Conservation (phyloP, 345 rosid genomes). For the Arabidopsis arenosa region DNA sequence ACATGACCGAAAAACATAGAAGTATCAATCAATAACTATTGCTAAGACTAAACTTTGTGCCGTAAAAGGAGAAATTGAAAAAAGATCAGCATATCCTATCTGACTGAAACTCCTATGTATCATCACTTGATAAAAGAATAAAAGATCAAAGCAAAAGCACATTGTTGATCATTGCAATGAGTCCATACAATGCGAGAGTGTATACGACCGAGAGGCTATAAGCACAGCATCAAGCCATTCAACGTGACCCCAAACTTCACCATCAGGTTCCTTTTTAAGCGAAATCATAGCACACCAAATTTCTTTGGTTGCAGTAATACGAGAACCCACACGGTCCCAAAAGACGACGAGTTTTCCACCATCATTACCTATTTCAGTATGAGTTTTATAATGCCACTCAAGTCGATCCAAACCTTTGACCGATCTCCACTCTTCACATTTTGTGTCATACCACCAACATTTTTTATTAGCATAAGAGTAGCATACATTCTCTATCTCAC, state of each 20-base stretch:
- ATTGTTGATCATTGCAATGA: neutral
- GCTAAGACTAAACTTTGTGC: neutral
- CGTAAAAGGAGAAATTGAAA: neutral
- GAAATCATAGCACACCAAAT: conserved; percentile 10
- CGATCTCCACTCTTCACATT: neutral
- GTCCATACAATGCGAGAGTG: neutral
- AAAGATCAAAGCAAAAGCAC: neutral
- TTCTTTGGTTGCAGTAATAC: neutral
- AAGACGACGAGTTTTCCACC: conserved; percentile 8
- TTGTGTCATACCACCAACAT: neutral
- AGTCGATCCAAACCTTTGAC: neutral
- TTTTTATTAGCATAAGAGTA: neutral
- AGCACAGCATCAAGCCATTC: conserved; percentile 14
- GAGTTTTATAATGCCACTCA: neutral
- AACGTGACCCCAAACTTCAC: neutral
- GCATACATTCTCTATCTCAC: neutral
- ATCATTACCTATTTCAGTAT: neutral
- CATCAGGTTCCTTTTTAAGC: neutral
- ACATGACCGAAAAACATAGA: neutral
- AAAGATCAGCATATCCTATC: neutral
- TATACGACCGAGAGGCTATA: neutral
- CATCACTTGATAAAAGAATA: no score
- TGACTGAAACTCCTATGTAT: no score
- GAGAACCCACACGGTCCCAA: neutral
- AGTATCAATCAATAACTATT: neutral